A percentile compares a stretch with the other conserved stretches of the same genome.
Evolutionary conservation across 495 filamentous ascomycete genomes (phyloP).

Genomic region (Clohesyomyces aquaticus): DNA sequence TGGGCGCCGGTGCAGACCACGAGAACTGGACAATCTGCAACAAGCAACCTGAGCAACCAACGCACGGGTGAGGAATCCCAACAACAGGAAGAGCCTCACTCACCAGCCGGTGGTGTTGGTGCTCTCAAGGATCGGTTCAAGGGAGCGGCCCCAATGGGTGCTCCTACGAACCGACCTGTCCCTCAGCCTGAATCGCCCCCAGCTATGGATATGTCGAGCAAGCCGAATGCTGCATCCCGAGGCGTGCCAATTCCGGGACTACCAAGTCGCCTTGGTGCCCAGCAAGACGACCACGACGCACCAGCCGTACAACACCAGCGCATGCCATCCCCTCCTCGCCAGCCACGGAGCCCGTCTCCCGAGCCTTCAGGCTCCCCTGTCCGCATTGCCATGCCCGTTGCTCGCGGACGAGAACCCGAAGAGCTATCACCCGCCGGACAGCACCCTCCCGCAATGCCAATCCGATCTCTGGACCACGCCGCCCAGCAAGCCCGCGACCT

Average conservation of each 20-base stretch:
- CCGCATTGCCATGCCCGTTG: conserved; percentile 84
- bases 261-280: conserved; percentile 61
- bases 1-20: conserved; percentile 83
- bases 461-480: conserved; percentile 59
- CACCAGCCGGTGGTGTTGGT: conserved; percentile 63
- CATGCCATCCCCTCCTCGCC: conserved; percentile 61
- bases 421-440: conserved; percentile 59
- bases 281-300: conserved; percentile 57
- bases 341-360: conserved; percentile 65
- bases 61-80: conserved; percentile 59
- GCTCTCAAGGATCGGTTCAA: conserved; percentile 79
- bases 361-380: conserved; percentile 70
- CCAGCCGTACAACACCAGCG: conserved; percentile 54
- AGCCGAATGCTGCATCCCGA: conserved; percentile 59
- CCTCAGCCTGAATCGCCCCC: conserved; percentile 57
- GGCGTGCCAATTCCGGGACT: conserved; percentile 76
- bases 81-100: conserved; percentile 55
- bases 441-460: conserved; percentile 59
- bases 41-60: conserved; percentile 61
- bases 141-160: conserved; percentile 68
- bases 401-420: conserved; percentile 60
- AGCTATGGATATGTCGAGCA: conserved; percentile 62
- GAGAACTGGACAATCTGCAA: conserved; percentile 65
- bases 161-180: conserved; percentile 52
- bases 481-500: conserved; percentile 66